Evolutionary conservation across 1,139 yeast species (phyloP), one percentile per base, ranked within the genome.

Genomic region (Tardiomyces blankii): DNA sequence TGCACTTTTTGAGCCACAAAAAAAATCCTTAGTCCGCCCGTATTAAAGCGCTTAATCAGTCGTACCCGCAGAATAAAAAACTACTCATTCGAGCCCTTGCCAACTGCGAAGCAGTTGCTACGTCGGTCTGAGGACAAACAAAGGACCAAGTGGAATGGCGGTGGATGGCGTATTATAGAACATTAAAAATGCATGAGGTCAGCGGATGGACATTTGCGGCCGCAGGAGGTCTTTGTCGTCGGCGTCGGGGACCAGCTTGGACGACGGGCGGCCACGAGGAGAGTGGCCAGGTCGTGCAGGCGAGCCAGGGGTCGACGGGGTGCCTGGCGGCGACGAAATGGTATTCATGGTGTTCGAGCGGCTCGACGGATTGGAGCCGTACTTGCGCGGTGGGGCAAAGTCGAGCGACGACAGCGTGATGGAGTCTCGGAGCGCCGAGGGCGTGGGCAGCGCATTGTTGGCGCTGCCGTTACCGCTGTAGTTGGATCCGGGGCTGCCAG

Each of bases 321-420:
- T 42, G 42, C 35, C 43, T 39, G 44, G 40, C 40, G 27, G 44
- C 47, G n/a, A 46, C 49, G 18, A 41, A 9, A 30, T 13, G 35
- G 35, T 30, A 9, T 30, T 30, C 35, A 30, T 30, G 16, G 35
- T 30, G 16, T 30, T 30, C 5, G 35, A 30, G n/a, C 35, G n/a
- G 35, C 35, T 30, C 16, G 35, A 30, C 5, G 35, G n/a, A 11
- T 30, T 30, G 11, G 35, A 30, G 35, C 35, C 44, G 46, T 50
- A 63, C 48, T 60, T 59, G 47, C 54, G 55, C 6, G 61, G 62
- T 1, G 66, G 66, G 9, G 61, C 57, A 47, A 62, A 63, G 43
- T 61, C 64, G 39, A 58, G 51, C 16, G 58, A 52, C 18, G 61
- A 45, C 48, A 55, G 51, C 49, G 59, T 46, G 18, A 61, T 57